Evolutionary conservation across 495 filamentous ascomycete genomes (phyloP), one percentile per base, ranked within the genome.

Genomic region (Penicillium dipodomyicola): DNA sequence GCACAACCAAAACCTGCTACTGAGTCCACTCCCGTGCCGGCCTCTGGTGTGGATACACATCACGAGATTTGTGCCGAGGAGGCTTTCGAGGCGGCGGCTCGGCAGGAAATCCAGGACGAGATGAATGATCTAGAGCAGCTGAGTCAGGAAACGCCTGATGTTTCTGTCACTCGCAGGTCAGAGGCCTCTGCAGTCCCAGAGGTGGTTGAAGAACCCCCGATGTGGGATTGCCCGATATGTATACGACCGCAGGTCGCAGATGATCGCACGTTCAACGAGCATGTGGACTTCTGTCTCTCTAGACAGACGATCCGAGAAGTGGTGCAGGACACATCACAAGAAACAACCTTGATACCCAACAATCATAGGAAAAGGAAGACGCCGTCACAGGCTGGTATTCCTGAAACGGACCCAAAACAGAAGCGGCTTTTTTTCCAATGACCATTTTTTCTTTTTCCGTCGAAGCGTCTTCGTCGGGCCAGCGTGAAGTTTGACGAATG

Each of bases 241-340:
- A 68, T 68, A 3, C 76, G 85, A 42, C 86, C 88, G 0, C 90
- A 96, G 64, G 55, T 75, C 4, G 85, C 92, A 0, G 82, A 91
- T 58, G 91, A 97, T 67, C 78, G 79, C 37, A 70, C 67, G 6
- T 97, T 99, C 72, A 99, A 99, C 60, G 86, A 87, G 49, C 95
- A 99, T 70, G 88, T 99, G 45, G 95, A 99, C 66, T 85, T 89
- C 20, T 99, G 94, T 72, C 81, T 99, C 8, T 96, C 92, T 2
- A 76, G 84, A 44, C 83, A 87, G 67, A 89, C 90, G 0, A 98
- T 98, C 58, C 86, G 86, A 41, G 90, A 96, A 64, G 88, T 82
- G 0, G 85, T 88, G 7, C 84, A 88, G 54, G 81, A 62, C 29
- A 64, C 65, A 12, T 58, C 67, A 15, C 51, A 70, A 6, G 54